These are phyloP conservation scores for Kodamaea anthophila DNA, from an alignment of 1,139 yeast genomes.

Conservation along the genomic window DNA sequence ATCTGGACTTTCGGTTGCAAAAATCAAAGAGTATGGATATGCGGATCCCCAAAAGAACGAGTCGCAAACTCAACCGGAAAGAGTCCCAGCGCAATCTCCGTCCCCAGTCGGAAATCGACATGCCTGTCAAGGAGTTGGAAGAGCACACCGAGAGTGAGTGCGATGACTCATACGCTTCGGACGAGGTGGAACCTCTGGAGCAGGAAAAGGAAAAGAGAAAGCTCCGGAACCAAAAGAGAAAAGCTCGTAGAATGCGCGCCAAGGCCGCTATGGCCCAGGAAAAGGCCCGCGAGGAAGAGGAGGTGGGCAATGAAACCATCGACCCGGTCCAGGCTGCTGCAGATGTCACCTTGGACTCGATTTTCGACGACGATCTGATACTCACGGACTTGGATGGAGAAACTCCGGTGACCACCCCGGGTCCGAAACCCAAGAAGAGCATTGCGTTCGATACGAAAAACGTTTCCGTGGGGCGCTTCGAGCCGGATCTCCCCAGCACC, in stretches of 20 bases:
- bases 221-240: conserved; percentile 12
- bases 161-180: conserved; percentile 10
- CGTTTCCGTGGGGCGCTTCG: conserved; percentile 7
- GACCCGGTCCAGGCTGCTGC: conserved; percentile 6
- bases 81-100: conserved; percentile 1
- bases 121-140: conserved; percentile 6
- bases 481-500: conserved; percentile 10
- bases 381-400: conserved; percentile 6
- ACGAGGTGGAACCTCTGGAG: conserved; percentile 8
- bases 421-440: conserved; percentile 6
- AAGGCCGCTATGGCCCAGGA: conserved; percentile 5
- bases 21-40: conserved; percentile 13
- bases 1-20: conserved; percentile 6
- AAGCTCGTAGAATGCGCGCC: conserved; percentile 12
- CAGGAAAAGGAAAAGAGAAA: conserved; percentile 12
- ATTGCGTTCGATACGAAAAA: conserved; percentile 9
- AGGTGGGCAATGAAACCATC: conserved; percentile 3
- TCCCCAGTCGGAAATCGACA: conserved; percentile 3
- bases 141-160: conserved; percentile 10
- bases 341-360: conserved; percentile 11
- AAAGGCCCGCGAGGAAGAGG: conserved; percentile 5
- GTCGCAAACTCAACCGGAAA: background rate
- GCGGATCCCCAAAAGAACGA: conserved; percentile 2
- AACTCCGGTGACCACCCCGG: conserved; percentile 3
- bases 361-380: conserved; percentile 10